Percentiles rank a stretch among this genome's conserved stretches.
Conservation (phyloP, 2,329 filamentous ascomycete genomes). For the Stemphylium beticola region DNA sequence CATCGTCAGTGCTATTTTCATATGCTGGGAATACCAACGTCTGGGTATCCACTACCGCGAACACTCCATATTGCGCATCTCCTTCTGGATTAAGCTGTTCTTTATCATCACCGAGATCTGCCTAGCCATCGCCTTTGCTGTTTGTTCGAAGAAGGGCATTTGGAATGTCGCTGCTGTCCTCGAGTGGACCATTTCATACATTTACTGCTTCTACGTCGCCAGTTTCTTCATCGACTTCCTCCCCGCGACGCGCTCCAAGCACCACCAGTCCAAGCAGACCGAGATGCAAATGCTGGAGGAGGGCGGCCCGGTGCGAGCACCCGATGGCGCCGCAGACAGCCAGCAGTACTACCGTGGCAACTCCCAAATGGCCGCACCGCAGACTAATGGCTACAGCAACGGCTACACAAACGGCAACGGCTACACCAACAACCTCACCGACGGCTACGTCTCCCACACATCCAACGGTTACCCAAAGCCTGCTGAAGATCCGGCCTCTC, state of each 20-base stretch:
- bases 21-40: conserved; percentile 88
- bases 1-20: conserved; percentile 82
- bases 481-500: conserved; percentile 18
- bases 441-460: conserved; percentile 12
- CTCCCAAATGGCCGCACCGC: conserved; percentile 11
- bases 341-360: conserved; percentile 37
- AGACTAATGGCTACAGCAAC: conserved; percentile 16
- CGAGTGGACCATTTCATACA: conserved; percentile 79
- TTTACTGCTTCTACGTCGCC: conserved; percentile 87
- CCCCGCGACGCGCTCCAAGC: conserved; percentile 72
- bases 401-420: conserved; percentile 10
- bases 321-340: conserved; percentile 29
- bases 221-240: conserved; percentile 88
- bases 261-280: conserved; percentile 47
- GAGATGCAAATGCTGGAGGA: conserved; percentile 44
- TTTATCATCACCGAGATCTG: conserved; percentile 83
- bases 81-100: conserved; percentile 84
- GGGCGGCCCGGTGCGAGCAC: conserved; percentile 10
- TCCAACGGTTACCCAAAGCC: conserved; percentile 32
- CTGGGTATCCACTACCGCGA: conserved; percentile 81
- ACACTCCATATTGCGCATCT: conserved; percentile 73
- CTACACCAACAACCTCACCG: conserved; percentile 2
- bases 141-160: conserved; percentile 56
- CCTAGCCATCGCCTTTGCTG: conserved; percentile 76
- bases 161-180: conserved; percentile 76